Conservation (phyloP, 2,329 filamentous ascomycete genomes). For the Acephala macrosclerotiorum region DNA sequence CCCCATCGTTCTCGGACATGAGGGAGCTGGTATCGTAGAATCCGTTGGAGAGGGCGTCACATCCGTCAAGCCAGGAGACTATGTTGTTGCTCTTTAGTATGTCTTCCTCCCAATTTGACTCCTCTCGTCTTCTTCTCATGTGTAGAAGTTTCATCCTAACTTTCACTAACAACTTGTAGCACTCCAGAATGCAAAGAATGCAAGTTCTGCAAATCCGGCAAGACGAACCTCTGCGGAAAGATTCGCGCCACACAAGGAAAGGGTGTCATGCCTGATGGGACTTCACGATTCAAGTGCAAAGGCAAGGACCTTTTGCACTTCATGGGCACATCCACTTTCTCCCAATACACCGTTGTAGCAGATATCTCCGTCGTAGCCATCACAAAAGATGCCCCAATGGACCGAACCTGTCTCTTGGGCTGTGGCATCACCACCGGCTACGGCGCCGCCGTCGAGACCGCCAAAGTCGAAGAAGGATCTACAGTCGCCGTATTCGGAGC, state of each 20-base stretch:
- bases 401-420: slow-evolving; percentile 93
- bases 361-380: slow-evolving; percentile 98
- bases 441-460: slow-evolving; percentile 92
- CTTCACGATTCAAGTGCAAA: slow-evolving; percentile 91
- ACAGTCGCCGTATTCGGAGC: slow-evolving; percentile 94
- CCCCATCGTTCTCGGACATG: slow-evolving; percentile 87
- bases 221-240: slow-evolving; percentile 99
- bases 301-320: slow-evolving; percentile 97
- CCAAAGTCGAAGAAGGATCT: slow-evolving; percentile 87
- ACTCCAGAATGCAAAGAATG: slow-evolving; percentile 97
- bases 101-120: no score
- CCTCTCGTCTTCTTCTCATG: slow-evolving; percentile 24
- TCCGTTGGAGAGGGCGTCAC: slow-evolving; percentile 95
- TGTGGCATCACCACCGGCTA: slow-evolving; percentile 99
- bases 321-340: slow-evolving; percentile 99
- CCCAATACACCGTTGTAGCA: slow-evolving; percentile 97
- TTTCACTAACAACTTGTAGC: slow-evolving; percentile 54
- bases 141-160: neutral
- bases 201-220: slow-evolving; percentile 99
- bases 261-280: slow-evolving; percentile 97
- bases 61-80: slow-evolving; percentile 91
- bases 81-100: slow-evolving; percentile 88
- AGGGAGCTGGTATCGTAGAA: slow-evolving; percentile 91
- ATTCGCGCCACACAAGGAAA: slow-evolving; percentile 96
- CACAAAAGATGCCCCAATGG: slow-evolving; percentile 89